Percentiles rank a stretch among this genome's conserved stretches.
phyloP scores from a whole-genome alignment of 768 basidiomycete genomes.

The Exidia glandulosa region DNA sequence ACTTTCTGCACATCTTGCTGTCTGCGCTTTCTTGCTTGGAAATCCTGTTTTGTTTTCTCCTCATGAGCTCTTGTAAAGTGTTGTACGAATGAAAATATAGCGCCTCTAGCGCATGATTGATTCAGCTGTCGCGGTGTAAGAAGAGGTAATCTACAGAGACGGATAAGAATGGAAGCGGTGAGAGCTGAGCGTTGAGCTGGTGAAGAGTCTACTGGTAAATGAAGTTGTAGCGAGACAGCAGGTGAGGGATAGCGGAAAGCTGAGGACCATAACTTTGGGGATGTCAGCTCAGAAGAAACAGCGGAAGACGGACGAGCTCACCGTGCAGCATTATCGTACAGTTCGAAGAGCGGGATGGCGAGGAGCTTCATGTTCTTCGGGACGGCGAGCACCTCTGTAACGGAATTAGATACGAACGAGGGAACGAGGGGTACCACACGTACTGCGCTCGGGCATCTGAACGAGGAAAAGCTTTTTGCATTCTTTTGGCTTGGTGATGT shows the following conservation, averaged over 20 bases:
- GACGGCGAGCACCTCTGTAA: slow-evolving; percentile 83
- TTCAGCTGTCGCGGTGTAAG: no score
- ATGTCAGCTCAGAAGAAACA: not conserved
- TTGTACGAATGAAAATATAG: no score
- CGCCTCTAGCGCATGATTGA: no score
- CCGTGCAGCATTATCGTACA: slow-evolving; percentile 95
- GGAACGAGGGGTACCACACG: slow-evolving; percentile 19
- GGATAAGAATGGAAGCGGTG: not conserved
- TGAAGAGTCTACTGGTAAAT: slow-evolving; percentile 47
- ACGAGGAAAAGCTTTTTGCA: slow-evolving; percentile 94
- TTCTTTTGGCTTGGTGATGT: slow-evolving; percentile 96
- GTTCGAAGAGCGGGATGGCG: slow-evolving; percentile 90
- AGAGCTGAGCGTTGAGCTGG: not conserved
- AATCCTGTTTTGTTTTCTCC: no score
- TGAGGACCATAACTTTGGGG: slow-evolving; percentile 72
- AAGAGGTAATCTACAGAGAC: not conserved
- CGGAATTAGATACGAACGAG: not conserved
- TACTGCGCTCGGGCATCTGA: slow-evolving; percentile 90
- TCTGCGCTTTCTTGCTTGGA: no score
- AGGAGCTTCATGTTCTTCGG: slow-evolving; percentile 99
- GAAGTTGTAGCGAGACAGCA: slow-evolving; percentile 79
- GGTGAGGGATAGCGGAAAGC: slow-evolving; percentile 85
- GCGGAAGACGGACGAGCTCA: slow-evolving; percentile 18
- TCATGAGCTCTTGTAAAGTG: no score
- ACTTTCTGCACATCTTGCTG: no score